A percentile compares a stretch with the other conserved stretches of the same genome.
These are phyloP conservation scores for Pseudevernia furfuracea DNA, from an alignment of 495 filamentous ascomycete genomes.

Conservation along the genomic window DNA sequence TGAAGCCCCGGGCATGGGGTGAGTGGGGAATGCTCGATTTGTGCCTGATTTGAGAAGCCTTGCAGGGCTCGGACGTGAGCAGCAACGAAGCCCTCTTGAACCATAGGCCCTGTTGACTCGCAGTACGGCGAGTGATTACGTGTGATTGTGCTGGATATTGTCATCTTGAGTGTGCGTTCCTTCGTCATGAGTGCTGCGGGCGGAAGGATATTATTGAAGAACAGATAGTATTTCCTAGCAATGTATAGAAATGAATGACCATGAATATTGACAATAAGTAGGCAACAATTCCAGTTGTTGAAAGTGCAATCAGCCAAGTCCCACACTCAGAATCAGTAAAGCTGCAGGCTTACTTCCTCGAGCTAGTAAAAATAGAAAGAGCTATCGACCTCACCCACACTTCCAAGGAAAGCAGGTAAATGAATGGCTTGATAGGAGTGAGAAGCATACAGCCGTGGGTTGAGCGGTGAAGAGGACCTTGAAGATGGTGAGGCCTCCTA, in stretches of 20 bases:
- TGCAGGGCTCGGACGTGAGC: slow-evolving; percentile 19
- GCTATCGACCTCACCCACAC: not conserved
- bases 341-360: not conserved
- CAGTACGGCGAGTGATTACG: slow-evolving; percentile 16
- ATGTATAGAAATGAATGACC: slow-evolving; percentile 12
- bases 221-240: not conserved
- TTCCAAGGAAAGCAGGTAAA: not conserved
- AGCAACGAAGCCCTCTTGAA: slow-evolving; percentile 21
- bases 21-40: not conserved
- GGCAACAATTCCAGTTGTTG: not conserved
- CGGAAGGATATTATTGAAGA: not conserved
- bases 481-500: not conserved
- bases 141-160: not conserved
- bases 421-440: not conserved
- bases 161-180: slow-evolving; percentile 5
- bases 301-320: not conserved
- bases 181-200: slow-evolving; percentile 7
- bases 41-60: slow-evolving; percentile 7
- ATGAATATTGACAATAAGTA: not conserved
- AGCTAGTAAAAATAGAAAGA: not conserved
- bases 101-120: slow-evolving; percentile 17
- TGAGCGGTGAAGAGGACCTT: not conserved
- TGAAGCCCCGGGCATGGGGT: not conserved
- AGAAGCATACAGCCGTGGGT: not conserved
- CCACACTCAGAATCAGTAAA: not conserved